Base-by-base conservation (phyloP, 139 green algal species). In the Coelastrella sp. region DNA sequence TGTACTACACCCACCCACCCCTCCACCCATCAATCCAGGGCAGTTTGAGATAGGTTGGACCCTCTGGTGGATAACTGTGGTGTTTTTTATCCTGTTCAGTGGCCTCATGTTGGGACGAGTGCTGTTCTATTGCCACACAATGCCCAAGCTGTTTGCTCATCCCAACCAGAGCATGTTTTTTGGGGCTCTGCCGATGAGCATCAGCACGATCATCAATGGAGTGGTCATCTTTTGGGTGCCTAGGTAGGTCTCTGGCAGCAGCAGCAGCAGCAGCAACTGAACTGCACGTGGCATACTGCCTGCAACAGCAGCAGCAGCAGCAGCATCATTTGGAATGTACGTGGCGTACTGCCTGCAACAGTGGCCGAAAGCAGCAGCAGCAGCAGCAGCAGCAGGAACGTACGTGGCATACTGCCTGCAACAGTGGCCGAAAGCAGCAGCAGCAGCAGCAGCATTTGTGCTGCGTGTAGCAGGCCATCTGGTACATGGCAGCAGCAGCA, bases 161-260 rank as follows among this genome's bases (percentile, higher is more conserved):
- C 61, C 82, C 27, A 87, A 87, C 25, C 63, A 87, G 65, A 27
- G 15, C 7, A 60, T 87, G 15, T 87, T 87, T 61, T 14, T 76
- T 0, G 82, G 82, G 14, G 82, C 82, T 7, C 14, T 87, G 14
- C 82, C 82, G 12, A 87, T 87, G 82, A 22, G 25, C 9, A 24
- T 87, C 35, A 76, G 58, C 56, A 87, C 82, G 0, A 7, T 87
- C 7, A 87, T 24, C 14, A 87, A 87, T 27, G 82, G 82, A 7
- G 25, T 87, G 60, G 82, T 87, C 60, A 14, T 27, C 14, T 78
- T 87, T 17, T 87, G n/a, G 60, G 15, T 75, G 9, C 82, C 82
- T 17, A 70, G 15, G 63, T 14, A 70, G 17, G 49, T 65, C 9
- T 19, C 27, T 6, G 49, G 14, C 78, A 27, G 56, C 6, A 84